These are phyloP conservation scores for Aspergillus sp. DNA, from an alignment of 2,329 filamentous ascomycete species.

Conservation along the genomic window DNA sequence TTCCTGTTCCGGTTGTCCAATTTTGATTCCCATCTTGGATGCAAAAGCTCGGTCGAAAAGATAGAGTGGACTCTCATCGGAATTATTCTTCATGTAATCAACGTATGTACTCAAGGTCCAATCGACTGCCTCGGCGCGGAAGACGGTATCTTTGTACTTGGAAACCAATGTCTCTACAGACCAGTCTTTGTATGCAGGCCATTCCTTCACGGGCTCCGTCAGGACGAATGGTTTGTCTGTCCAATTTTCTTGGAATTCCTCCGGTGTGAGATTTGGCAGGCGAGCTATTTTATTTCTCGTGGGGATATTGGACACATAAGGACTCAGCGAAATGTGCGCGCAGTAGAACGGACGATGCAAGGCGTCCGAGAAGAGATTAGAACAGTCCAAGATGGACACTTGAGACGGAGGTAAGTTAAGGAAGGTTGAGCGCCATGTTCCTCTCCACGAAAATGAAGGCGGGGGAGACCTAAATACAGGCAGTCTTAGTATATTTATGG, in stretches of 20 bases:
- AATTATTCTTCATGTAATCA: conserved; percentile 72
- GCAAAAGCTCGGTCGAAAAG: conserved; percentile 85
- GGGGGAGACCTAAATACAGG: conserved; percentile 20
- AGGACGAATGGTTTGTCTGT: conserved; percentile 80
- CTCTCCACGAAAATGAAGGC: conserved; percentile 61
- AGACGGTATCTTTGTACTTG: conserved; percentile 63
- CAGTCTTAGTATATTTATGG: conserved; percentile 13
- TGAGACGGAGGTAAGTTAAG: conserved; percentile 54
- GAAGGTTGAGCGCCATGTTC: conserved; percentile 79
- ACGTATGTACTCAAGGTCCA: conserved; percentile 81
- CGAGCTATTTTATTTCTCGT: conserved; percentile 66
- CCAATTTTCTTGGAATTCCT: conserved; percentile 73
- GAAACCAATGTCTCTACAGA: conserved; percentile 61
- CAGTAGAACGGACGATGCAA: conserved; percentile 89
- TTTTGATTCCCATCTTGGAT: conserved; percentile 71
- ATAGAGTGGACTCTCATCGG: conserved; percentile 86
- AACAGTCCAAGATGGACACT: conserved; percentile 63
- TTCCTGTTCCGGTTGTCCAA: conserved; percentile 43
- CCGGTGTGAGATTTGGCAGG: conserved; percentile 62
- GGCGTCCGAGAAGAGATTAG: conserved; percentile 80
- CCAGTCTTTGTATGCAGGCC: conserved; percentile 76
- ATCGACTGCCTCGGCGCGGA: conserved; percentile 89
- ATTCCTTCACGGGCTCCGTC: conserved; percentile 72
- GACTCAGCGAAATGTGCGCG: conserved; percentile 64
- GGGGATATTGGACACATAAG: conserved; percentile 69